Base-by-base conservation (phyloP, 1,284 basidiomycete genomes). In the Rhodotorula glutinis region DNA sequence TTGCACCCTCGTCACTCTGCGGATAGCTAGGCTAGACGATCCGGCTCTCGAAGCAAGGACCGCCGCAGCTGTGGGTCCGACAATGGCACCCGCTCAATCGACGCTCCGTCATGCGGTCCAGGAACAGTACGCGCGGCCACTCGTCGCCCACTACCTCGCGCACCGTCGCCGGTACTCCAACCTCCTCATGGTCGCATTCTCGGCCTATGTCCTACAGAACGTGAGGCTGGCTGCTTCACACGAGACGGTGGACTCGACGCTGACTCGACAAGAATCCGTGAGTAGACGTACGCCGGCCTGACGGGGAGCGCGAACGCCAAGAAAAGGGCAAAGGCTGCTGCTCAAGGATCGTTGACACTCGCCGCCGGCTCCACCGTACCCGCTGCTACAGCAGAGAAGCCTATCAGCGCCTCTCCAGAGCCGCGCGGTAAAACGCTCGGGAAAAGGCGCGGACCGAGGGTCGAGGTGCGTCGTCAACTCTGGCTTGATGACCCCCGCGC, bases 131-230 rank as follows among this genome's bases (percentile, higher is more conserved):
- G 57, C 52, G 2, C 23, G 33, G 17, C 59, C 59, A 17, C n/a
- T 66, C 33, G 52, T 59, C 23, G 33, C 55, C 29, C 65, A 67
- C 33, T 71, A 71, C 58, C 41, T 69, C 16, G 44, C 38, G 23
- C 60, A 65, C 40, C 54, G 62, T 33, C 43, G 49, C 49, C 43
- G 14, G 23, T 71, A 68, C 47, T 64, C 63, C 29, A 63, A 63
- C 27, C 40, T 63, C 17, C 56, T 73, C 47, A 73, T 73, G 71
- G 40, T 65, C 53, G 57, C 55, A 7, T 73, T 73, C 59, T 58
- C 66, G 14, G 57, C 53, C 44, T 73, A 73, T 56, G 69, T 68
- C 41, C 23, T 70, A 4, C 55, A 61, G 53, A 67, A 63, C 38
- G 65, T 66, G 30, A 40, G 67, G 38, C 41, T 3, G 27, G 21